These are phyloP conservation scores for Trichoderma polysporum DNA, from an alignment of 2,329 filamentous ascomycete genomes.

Conservation along the genomic window DNA sequence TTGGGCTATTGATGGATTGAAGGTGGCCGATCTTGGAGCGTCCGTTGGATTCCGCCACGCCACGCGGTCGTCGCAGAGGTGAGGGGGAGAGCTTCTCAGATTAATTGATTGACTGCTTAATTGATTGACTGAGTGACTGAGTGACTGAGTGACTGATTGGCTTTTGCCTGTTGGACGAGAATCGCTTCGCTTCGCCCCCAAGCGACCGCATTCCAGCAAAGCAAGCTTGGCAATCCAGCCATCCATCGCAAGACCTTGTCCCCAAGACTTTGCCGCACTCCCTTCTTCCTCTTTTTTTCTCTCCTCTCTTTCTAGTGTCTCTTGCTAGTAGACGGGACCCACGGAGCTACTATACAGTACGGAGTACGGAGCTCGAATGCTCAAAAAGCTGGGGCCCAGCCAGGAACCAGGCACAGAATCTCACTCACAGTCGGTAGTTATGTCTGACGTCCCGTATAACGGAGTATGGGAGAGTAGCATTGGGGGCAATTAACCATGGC, in stretches of 20 bases:
- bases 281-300: background rate
- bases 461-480: background rate
- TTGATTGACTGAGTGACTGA: background rate
- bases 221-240: background rate
- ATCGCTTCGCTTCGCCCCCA: background rate
- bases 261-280: too few species aligned
- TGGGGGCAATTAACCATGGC: background rate
- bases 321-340: background rate
- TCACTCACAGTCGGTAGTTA: background rate
- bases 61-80: background rate
- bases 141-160: background rate
- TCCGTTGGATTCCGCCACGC: slow-evolving; percentile 8
- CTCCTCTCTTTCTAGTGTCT: background rate
- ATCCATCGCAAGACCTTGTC: background rate
- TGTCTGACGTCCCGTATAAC: background rate
- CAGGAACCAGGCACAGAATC: slow-evolving; percentile 21
- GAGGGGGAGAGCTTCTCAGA: slow-evolving; percentile 8
- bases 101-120: background rate
- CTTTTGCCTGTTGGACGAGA: background rate
- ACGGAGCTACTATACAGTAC: background rate
- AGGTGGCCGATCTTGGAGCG: background rate
- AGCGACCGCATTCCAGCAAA: background rate
- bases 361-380: background rate
- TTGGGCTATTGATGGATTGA: background rate
- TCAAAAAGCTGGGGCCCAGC: too few species aligned